Conservation (phyloP, 164 flowering plant genomes). For the Nymphaea thermarum region DNA sequence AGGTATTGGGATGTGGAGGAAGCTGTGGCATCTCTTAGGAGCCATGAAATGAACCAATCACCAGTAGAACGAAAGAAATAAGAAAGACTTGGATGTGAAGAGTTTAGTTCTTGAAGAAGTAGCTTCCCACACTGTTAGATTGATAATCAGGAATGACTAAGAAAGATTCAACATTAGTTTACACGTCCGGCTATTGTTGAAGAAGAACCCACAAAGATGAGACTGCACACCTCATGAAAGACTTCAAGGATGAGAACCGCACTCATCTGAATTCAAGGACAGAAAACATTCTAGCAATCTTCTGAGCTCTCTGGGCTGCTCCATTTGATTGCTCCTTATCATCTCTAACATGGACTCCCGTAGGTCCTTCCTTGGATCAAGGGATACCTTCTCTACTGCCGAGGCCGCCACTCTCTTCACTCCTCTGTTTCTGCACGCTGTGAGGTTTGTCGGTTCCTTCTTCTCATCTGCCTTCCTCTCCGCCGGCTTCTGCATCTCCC, state of each 20-base stretch:
- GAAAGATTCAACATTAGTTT: too few relatives aligned
- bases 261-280: slow-evolving; percentile 57
- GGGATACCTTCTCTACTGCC: slow-evolving; percentile 67
- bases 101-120: too few relatives aligned
- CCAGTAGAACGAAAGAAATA: too few relatives aligned
- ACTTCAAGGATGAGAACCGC: slow-evolving; percentile 45
- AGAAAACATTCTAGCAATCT: slow-evolving; percentile 54
- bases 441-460: slow-evolving; percentile 5
- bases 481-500: slow-evolving; percentile 14
- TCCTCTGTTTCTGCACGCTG: slow-evolving; percentile 4
- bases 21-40: too few relatives aligned
- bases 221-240: slow-evolving; percentile 65
- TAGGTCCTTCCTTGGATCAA: slow-evolving; percentile 69
- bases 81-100: too few relatives aligned
- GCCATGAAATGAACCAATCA: too few relatives aligned
- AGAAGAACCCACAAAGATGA: slow-evolving; percentile 20
- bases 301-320: slow-evolving; percentile 44
- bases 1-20: too few relatives aligned
- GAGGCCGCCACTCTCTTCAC: slow-evolving; percentile 49
- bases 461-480: slow-evolving; percentile 6
- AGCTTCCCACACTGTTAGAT: too few relatives aligned
- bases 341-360: slow-evolving; percentile 62
- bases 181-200: too few relatives aligned
- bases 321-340: slow-evolving; percentile 38
- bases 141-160: too few relatives aligned